Base-by-base conservation (phyloP, 2,329 filamentous ascomycete genomes). In the Pseudogymnoascus sp. region DNA sequence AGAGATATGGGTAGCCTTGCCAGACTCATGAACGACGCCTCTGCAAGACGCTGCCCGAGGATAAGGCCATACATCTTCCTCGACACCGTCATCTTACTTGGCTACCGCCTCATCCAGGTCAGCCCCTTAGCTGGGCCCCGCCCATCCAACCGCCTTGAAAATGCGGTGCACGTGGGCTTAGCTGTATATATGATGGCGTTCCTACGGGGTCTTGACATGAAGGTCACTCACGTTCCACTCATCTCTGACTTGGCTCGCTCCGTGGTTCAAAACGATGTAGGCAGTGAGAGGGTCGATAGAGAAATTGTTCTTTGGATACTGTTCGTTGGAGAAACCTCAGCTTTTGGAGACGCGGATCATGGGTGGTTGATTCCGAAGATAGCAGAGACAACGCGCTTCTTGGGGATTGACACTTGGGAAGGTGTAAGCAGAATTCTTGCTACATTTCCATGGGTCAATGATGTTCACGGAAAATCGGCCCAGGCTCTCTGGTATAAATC, bases 181-280 rank as follows among this genome's bases (percentile, higher is more conserved):
- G 49, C 65, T 3, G 68, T 69, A 12, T 70, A 72, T 37, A 62
- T 74, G 49, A 65, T 63, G 7, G 68, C 68, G 8, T 72, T 72
- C n/a, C 29, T 63, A 45, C 29, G 26, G 8, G 60, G 62, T 16
- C 38, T 63, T 41, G 52, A 43, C 39, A n/a, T 59, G 8, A 63
- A 41, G 49, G 23, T 59, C 7, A 3, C 38, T 7, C 31, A 66
- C 14, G 38, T 65, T n/a, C 52, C 61, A 10, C 58, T 69, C 8
- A 63, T 71, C 8, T 60, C 35, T 19, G 19, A 35, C 7, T 31
- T 45, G 23, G 55, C 65, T 35, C 45, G 59, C 16, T 60, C 60
- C 1, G 64, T 63, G 31, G 29, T 26, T 1, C 12, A 43, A 35
- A 33, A 55, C 4, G n/a, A n/a, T n/a, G 16, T 39, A n/a, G 37